These are phyloP conservation scores for Ganoderma multipileum DNA, from an alignment of 1,284 basidiomycete genomes.

Conservation along the genomic window DNA sequence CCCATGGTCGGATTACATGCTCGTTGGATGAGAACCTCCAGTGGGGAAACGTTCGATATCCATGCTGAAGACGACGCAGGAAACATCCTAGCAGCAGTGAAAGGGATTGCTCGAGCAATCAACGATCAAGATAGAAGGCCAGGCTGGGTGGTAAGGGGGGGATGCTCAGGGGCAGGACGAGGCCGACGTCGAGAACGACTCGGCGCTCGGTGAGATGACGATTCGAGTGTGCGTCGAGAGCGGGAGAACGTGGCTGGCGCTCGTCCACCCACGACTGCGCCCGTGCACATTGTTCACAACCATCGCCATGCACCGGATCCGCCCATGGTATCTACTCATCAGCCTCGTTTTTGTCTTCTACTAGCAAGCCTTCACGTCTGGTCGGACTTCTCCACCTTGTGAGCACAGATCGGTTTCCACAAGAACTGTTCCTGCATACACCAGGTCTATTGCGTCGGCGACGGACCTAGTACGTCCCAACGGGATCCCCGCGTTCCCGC, in stretches of 20 bases:
- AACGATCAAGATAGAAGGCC: not conserved
- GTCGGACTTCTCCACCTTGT: not conserved
- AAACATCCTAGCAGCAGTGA: conserved; percentile 28
- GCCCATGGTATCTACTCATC: too few species aligned
- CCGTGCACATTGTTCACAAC: not conserved
- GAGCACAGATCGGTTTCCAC: too few species aligned
- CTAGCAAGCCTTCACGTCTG: not conserved
- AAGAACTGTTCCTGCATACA: too few species aligned
- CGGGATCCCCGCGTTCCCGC: too few species aligned
- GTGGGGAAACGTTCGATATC: conserved; percentile 55
- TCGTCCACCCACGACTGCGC: not conserved
- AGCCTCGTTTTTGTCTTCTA: not conserved
- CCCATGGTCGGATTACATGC: conserved; percentile 89
- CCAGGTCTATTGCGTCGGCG: too few species aligned
- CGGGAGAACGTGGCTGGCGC: conserved; percentile 26
- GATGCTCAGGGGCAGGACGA: not conserved
- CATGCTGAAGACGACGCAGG: conserved; percentile 30
- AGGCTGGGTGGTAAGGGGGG: not conserved
- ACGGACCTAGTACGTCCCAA: too few species aligned
- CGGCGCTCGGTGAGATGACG: conserved; percentile 10
- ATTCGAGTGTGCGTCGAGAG: conserved; percentile 6
- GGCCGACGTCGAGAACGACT: conserved; percentile 12
- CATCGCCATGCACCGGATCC: too few species aligned
- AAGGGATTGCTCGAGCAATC: not conserved
- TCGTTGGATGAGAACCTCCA: conserved; percentile 77